Evolutionary conservation across 306 rosid species (phyloP).

Genomic region (Pterocarpus macrocarpus): DNA sequence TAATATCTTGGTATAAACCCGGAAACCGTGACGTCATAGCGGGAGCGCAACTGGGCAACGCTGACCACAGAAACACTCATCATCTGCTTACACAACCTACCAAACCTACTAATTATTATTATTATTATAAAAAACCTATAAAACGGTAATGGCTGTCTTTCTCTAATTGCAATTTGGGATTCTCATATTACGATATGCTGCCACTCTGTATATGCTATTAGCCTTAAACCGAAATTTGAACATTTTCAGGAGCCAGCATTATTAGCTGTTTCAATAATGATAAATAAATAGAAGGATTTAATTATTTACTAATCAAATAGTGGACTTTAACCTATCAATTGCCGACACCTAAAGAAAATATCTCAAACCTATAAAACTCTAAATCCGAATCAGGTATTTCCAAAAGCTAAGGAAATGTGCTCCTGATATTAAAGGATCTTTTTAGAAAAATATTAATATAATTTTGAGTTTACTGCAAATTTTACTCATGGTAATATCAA

Average conservation of each 20-base stretch:
- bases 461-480: too few species aligned
- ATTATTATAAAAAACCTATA: background rate
- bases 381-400: background rate
- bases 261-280: background rate
- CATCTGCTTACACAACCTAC: background rate
- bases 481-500: too few species aligned
- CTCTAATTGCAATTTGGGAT: background rate
- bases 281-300: too few species aligned
- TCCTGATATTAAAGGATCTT: background rate
- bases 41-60: background rate
- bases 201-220: background rate
- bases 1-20: conserved; percentile 43
- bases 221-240: background rate
- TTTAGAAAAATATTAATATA: too few species aligned
- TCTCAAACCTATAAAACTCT: background rate
- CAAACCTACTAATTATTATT: background rate
- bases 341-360: background rate
- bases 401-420: background rate
- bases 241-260: background rate
- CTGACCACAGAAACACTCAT: conserved; percentile 7
- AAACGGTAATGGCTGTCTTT: background rate
- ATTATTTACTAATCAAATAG: too few species aligned
- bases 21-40: background rate
- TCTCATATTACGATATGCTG: background rate
- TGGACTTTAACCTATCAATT: too few species aligned